Base-by-base conservation (phyloP, 106 monocot species). In the Dioscorea alata region DNA sequence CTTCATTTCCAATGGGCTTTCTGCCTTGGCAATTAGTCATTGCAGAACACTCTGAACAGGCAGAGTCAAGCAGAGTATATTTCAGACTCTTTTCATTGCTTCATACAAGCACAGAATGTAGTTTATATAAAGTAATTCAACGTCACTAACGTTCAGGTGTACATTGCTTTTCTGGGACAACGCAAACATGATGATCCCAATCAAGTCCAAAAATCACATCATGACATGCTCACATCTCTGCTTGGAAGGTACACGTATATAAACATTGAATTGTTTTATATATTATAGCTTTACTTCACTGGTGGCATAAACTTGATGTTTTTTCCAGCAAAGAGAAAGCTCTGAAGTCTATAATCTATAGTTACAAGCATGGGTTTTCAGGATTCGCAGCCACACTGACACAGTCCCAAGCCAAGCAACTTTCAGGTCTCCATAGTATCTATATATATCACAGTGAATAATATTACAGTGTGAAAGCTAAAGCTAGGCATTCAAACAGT, bases 321-420 rank as follows among this genome's bases (percentile, higher is more conserved):
- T 62, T 49, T 52, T 65, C 2, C 69, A 85, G 85, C 74, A 78
- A 78, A 67, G 74, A 85, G 16, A 58, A 63, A 49, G 78, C 85
- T 19, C 19, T 72, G n/a, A 51, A 9, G 16, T 81, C 85, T 0
- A 74, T 85, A 10, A 53, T 78, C 12, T 75, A 81, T 58, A 85
- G 74, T 52, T 86, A 86, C 68, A 86, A 79, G 64, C 85, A 86
- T 57, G 85, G 81, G 4, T 86, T 86, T 33, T 86, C 85, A 10
- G 85, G 85, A 16, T 86, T 86, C 22, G 74, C 85, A 10, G 85
- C 85, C 10, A 75, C 64, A 68, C 85, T 86, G 4, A 86, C 78
- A 0, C 75, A 81, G n/a, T 48, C 76, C 10, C 77, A 85, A 56
- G 81, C 77, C 48, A 28, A 66, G 48, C 2, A 33, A 28, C 1